Base-by-base conservation (phyloP, 2,329 filamentous ascomycete genomes). In the Colletotrichum sp. region DNA sequence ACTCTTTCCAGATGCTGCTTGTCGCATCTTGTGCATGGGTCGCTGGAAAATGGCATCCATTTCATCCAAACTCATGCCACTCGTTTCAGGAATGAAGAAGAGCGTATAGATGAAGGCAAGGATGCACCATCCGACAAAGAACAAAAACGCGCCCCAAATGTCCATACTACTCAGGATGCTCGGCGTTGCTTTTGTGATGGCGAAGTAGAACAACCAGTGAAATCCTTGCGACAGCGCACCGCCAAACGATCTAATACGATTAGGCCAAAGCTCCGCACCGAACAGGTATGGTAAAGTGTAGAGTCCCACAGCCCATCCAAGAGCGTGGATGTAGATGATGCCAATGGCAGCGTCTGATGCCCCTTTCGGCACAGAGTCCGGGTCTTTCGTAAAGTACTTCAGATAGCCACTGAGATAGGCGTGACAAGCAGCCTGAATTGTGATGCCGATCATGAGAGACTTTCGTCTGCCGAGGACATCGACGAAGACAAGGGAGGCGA, bases 211-310 rank as follows among this genome's bases (percentile, higher is more conserved):
- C 13, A 70, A 24, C 66, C 55, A 70, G 66, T 70, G 56, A 24
- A 61, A 70, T 4, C 32, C 26, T 21, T 70, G 66, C 7, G 66
- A 70, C 21, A 70, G 24, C 8, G 66, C 66, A 24, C 52, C 34
- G 8, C 66, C 66, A 77, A 88, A 85, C 1, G 86, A 86, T 1
- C 86, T 83, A 62, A 88, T 84, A 5, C 83, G 82, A 76, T 87
- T 87, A 2, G 87, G 86, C 81, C 85, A 88, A 3, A 88, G 80
- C 73, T 88, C 86, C 2, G 82, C 83, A 6, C 83, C 84, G 69
- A 88, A 87, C 7, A 88, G 80, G 70, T 88, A 88, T 0, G 87
- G 86, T 3, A 88, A 83, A 36, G 84, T 81, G 2, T 85, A 66
- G 13, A 66, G 32, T 79, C 80, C 81, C 52, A 82, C 81, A 26